These are phyloP conservation scores for Blastobotrys elegans DNA, from an alignment of 1,139 yeast species.

Conservation along the genomic window DNA sequence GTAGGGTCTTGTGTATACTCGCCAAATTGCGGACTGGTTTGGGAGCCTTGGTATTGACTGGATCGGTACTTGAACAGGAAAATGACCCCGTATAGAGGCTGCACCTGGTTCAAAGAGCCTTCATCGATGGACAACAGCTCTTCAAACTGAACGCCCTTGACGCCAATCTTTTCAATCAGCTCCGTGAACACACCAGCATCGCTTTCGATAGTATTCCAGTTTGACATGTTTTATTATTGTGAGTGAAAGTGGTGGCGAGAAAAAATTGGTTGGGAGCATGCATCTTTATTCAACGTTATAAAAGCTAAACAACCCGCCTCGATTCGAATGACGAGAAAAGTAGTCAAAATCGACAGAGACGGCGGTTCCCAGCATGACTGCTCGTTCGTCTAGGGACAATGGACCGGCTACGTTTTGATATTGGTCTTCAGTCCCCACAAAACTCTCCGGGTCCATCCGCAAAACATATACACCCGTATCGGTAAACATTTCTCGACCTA, in stretches of 20 bases:
- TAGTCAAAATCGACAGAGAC: constrained; percentile 92
- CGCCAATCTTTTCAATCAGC: constrained; percentile 54
- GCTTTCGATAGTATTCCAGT: constrained; percentile 70
- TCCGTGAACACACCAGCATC: constrained; percentile 75
- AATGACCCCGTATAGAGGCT: constrained; percentile 55
- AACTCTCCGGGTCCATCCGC: constrained; percentile 71
- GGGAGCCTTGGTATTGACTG: constrained; percentile 29
- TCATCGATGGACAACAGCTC: constrained; percentile 55
- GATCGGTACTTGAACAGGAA: constrained; percentile 59
- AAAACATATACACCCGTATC: constrained; percentile 90
- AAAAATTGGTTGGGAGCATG: too few species aligned
- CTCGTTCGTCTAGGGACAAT: constrained; percentile 73
- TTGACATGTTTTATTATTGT: neutral
- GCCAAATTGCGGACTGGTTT: constrained; percentile 41
- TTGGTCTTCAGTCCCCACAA: constrained; percentile 32
- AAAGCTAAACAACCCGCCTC: constrained; percentile 35
- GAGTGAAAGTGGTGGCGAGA: neutral
- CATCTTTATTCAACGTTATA: constrained; percentile 38
- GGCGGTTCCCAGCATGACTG: constrained; percentile 79
- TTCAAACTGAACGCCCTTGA: constrained; percentile 52
- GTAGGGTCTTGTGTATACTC: constrained; percentile 35
- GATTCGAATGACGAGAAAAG: constrained; percentile 79
- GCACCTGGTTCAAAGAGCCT: constrained; percentile 36
- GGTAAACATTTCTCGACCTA: constrained; percentile 86
- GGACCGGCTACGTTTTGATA: constrained; percentile 28